Evolutionary conservation across 2,329 filamentous ascomycete species (phyloP).

Genomic region (Macrophomina phaseolina): DNA sequence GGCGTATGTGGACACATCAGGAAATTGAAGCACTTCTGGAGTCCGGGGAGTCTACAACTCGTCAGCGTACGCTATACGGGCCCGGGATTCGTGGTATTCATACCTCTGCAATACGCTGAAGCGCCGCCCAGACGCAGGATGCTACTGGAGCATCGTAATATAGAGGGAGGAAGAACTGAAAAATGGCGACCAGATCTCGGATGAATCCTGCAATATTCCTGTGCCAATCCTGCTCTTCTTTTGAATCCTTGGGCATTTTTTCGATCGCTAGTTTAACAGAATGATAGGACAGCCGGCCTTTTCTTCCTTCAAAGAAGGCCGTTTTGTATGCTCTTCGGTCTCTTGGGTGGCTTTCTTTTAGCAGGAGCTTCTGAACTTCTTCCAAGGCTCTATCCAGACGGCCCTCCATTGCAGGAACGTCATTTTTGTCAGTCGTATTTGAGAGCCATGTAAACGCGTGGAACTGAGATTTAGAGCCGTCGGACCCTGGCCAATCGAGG

Average conservation of each 20-base stretch:
- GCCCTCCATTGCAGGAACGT: not conserved
- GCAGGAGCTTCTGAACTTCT: conserved; percentile 12
- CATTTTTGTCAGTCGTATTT: not conserved
- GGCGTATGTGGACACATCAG: not conserved
- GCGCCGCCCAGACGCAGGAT: conserved; percentile 5
- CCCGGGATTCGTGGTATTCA: not conserved
- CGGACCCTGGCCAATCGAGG: not conserved
- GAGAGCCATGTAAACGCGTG: conserved; percentile 11
- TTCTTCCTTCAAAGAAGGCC: not conserved
- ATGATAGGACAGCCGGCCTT: not conserved
- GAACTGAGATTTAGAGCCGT: not conserved
- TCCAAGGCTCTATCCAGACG: not conserved
- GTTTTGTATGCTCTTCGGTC: conserved; percentile 13
- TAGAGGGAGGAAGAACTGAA: conserved; percentile 8
- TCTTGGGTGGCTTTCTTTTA: conserved; percentile 4
- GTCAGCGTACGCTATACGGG: not conserved
- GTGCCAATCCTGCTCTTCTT: conserved; percentile 2
- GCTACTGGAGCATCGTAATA: not conserved
- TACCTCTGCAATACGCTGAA: not conserved
- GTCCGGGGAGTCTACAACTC: not conserved
- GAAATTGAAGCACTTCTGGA: not conserved
- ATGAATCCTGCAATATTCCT: not conserved
- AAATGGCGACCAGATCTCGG: not conserved
- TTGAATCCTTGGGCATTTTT: not conserved
- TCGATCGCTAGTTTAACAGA: not conserved